A percentile compares a stretch with the other conserved stretches of the same genome.
These are phyloP conservation scores for Camellia japonica DNA, from an alignment of 148 eudicot species.

Conservation along the genomic window DNA sequence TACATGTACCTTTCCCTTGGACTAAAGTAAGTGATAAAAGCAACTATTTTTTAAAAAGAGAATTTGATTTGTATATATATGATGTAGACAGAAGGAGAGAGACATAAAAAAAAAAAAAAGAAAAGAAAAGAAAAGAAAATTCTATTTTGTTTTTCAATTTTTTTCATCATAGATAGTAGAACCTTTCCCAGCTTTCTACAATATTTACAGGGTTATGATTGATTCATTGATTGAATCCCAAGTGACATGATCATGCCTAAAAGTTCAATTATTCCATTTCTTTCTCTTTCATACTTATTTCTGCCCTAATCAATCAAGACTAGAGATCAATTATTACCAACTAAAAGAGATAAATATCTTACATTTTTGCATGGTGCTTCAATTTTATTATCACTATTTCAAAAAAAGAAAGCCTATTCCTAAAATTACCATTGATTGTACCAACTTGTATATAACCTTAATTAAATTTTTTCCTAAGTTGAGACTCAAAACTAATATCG, in stretches of 20 bases:
- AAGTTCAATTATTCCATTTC: background rate
- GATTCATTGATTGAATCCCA: slow-evolving; percentile 15
- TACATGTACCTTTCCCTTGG: slow-evolving; percentile 32
- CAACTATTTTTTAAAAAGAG: slow-evolving; percentile 30
- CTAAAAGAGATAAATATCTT: background rate
- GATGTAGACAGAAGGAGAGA: background rate
- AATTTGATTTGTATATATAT: slow-evolving; percentile 33
- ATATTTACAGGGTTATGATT: slow-evolving; percentile 3
- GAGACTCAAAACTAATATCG: too few relatives aligned
- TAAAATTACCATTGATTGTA: too few relatives aligned
- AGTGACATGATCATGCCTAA: slow-evolving; percentile 10
- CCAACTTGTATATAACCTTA: too few relatives aligned
- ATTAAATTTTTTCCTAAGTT: too few relatives aligned
- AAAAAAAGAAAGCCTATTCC: background rate
- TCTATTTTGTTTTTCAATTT: background rate
- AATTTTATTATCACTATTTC: too few relatives aligned
- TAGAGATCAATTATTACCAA: background rate
- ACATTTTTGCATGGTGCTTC: slow-evolving; percentile 6
- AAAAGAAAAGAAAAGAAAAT: slow-evolving; percentile 21
- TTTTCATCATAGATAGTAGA: background rate
- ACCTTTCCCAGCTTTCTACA: slow-evolving; percentile 7
- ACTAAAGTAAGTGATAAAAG: slow-evolving; percentile 38
- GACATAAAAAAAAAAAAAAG: slow-evolving; percentile 23
- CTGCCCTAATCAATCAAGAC: background rate
- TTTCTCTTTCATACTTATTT: background rate